Conservation (phyloP, 169 alveolate genomes). For the Sarcocystis neurona region DNA sequence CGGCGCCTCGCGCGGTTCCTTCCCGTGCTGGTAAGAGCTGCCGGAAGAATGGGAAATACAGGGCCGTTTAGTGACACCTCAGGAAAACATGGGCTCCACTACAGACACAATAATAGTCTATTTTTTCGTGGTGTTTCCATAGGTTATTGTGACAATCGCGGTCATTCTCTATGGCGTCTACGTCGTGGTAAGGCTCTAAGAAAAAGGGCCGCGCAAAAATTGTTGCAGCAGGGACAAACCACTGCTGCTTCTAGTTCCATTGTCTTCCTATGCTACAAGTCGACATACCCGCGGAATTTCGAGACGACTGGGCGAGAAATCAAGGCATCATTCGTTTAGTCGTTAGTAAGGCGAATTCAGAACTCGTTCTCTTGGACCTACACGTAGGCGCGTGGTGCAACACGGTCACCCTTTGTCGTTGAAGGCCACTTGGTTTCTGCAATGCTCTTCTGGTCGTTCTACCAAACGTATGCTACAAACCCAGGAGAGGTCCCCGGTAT, state of each 20-base stretch:
- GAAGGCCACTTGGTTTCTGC: slow-evolving; percentile 58
- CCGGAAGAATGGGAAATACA: too few species aligned
- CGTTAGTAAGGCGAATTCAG: slow-evolving; percentile 56
- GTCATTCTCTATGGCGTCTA: slow-evolving; percentile 53
- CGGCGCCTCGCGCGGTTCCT: slow-evolving; percentile 66
- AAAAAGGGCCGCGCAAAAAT: too few species aligned
- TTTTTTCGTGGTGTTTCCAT: not conserved
- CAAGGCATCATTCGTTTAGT: slow-evolving; percentile 52
- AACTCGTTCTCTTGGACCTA: too few species aligned
- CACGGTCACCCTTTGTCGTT: too few species aligned
- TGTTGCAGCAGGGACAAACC: not conserved
- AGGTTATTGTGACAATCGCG: slow-evolving; percentile 56
- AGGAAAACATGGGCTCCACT: too few species aligned
- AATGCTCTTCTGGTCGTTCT: slow-evolving; percentile 62
- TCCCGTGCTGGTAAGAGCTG: slow-evolving; percentile 58
- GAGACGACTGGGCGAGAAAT: slow-evolving; percentile 58
- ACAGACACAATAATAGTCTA: not conserved
- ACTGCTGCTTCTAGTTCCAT: not conserved
- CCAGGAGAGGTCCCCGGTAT: slow-evolving; percentile 64
- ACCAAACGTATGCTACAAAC: slow-evolving; percentile 49
- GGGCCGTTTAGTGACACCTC: too few species aligned
- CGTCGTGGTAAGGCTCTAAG: slow-evolving; percentile 51
- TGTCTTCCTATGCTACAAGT: slow-evolving; percentile 63
- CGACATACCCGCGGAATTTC: slow-evolving; percentile 63
- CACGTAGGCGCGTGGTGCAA: too few species aligned